Percentiles rank a stretch among this genome's conserved stretches.
Evolutionary conservation across 768 basidiomycete species (phyloP).

Genomic region (Dendrothele bispora): DNA sequence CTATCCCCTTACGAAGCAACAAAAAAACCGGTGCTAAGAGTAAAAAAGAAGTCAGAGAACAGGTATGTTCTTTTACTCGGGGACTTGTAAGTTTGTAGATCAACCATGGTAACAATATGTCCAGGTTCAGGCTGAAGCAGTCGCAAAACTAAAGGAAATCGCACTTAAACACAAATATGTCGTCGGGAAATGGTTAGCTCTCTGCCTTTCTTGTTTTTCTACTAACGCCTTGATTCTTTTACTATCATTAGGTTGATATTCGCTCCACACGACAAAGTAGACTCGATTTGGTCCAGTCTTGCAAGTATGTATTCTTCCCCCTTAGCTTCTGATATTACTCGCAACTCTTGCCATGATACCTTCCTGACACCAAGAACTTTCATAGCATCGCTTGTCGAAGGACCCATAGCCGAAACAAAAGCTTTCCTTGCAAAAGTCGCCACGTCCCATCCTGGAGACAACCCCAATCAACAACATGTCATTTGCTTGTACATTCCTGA

Average conservation of each 20-base stretch:
- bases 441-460: slow-evolving; percentile 52
- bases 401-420: slow-evolving; percentile 59
- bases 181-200: slow-evolving; percentile 66
- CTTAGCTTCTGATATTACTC: not conserved
- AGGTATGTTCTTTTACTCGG: slow-evolving; percentile 36
- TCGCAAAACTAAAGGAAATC: slow-evolving; percentile 58
- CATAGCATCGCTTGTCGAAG: slow-evolving; percentile 63
- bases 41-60: slow-evolving; percentile 74
- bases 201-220: slow-evolving; percentile 2
- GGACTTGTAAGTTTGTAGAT: not conserved
- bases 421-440: slow-evolving; percentile 64
- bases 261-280: slow-evolving; percentile 59
- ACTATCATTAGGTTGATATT: slow-evolving; percentile 60
- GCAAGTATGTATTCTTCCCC: slow-evolving; percentile 45
- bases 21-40: slow-evolving; percentile 74
- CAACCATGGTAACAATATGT: slow-evolving; percentile 6
- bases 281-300: slow-evolving; percentile 59
- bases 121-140: slow-evolving; percentile 61
- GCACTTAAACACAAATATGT: slow-evolving; percentile 54
- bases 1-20: slow-evolving; percentile 65
- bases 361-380: slow-evolving; percentile 1
- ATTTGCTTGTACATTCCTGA: slow-evolving; percentile 74
- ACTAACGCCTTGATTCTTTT: not conserved
- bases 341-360: not conserved
- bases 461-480: slow-evolving; percentile 55